These are phyloP conservation scores for Colletotrichum acutatum DNA, from an alignment of 2,329 filamentous ascomycete genomes.

Conservation along the genomic window DNA sequence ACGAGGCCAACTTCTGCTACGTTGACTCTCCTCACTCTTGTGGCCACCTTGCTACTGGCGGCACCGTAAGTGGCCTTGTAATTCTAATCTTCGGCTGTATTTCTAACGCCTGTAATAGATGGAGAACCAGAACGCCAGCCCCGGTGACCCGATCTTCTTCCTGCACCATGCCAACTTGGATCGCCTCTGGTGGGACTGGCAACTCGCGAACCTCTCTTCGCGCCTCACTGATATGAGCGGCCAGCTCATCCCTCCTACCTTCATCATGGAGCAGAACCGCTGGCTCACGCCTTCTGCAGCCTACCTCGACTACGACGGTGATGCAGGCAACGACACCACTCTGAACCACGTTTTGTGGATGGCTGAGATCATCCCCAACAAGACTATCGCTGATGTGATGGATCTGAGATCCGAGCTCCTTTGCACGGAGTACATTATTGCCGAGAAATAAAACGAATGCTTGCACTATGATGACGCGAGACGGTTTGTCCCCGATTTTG, in stretches of 20 bases:
- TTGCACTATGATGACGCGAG: background rate
- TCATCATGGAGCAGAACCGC: slow-evolving; percentile 21
- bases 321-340: slow-evolving; percentile 38
- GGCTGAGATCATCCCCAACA: slow-evolving; percentile 40
- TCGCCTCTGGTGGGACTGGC: slow-evolving; percentile 22
- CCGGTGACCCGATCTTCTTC: slow-evolving; percentile 27
- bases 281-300: slow-evolving; percentile 21
- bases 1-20: slow-evolving; percentile 22
- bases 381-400: slow-evolving; percentile 43
- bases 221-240: slow-evolving; percentile 19
- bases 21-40: slow-evolving; percentile 21
- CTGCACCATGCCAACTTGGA: slow-evolving; percentile 22
- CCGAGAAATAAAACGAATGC: background rate
- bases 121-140: slow-evolving; percentile 27
- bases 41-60: slow-evolving; percentile 14
- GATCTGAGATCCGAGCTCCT: slow-evolving; percentile 39
- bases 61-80: background rate
- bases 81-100: background rate
- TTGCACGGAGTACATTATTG: slow-evolving; percentile 41
- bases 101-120: background rate
- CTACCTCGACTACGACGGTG: slow-evolving; percentile 31
- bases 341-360: slow-evolving; percentile 42
- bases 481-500: background rate
- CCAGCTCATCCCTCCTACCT: background rate
- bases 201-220: slow-evolving; percentile 26